Conservation (phyloP, 2,329 filamentous ascomycete species). For the Penicillium sp. region DNA sequence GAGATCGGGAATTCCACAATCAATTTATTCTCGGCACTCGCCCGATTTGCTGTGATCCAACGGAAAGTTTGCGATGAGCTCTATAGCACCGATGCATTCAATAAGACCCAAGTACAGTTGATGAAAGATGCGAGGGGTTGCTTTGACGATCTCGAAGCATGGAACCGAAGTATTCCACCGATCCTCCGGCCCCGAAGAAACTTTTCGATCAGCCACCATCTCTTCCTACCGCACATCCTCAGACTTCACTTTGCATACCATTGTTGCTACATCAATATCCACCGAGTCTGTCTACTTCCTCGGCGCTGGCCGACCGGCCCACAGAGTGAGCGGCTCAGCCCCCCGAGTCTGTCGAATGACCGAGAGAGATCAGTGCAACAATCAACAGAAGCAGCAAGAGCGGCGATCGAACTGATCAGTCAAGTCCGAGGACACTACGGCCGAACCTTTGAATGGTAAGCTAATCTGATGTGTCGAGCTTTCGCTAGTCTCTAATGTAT, state of each 20-base stretch:
- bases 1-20: conserved; percentile 4
- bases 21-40: conserved; percentile 16
- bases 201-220: conserved; percentile 1
- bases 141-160: conserved; percentile 13
- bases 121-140: conserved; percentile 8
- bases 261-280: conserved; percentile 18
- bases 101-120: not conserved
- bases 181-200: conserved; percentile 3
- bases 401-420: conserved; percentile 1
- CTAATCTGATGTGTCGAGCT: not conserved
- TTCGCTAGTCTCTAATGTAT: not conserved
- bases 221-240: conserved; percentile 13
- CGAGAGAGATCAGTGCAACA: not conserved
- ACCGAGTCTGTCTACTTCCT: conserved; percentile 11
- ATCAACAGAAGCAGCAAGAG: conserved; percentile 1
- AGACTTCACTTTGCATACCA: conserved; percentile 18
- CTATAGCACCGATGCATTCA: conserved; percentile 4
- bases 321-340: not conserved
- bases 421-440: not conserved
- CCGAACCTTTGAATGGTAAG: conserved; percentile 4
- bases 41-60: conserved; percentile 18
- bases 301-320: not conserved
- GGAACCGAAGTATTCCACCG: conserved; percentile 8
- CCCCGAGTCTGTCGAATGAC: not conserved
- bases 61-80: conserved; percentile 11